These are phyloP conservation scores for Penicillium tannophilum DNA, from an alignment of 495 filamentous ascomycete genomes.

Conservation along the genomic window DNA sequence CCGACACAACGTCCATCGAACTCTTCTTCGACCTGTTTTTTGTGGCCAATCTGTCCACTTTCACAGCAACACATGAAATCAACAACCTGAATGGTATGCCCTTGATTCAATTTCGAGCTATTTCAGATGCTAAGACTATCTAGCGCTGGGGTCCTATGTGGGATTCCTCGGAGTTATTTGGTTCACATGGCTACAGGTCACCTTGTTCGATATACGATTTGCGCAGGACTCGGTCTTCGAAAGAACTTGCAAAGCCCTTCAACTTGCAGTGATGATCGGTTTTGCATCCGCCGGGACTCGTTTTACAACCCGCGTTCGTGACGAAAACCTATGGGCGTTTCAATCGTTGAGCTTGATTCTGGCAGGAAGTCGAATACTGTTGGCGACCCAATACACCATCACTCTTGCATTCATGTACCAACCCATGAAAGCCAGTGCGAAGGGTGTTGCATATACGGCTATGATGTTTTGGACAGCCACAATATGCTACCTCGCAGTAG, in stretches of 20 bases:
- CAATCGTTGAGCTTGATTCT: constrained; percentile 57
- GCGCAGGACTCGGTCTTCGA: constrained; percentile 67
- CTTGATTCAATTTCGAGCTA: constrained; percentile 8
- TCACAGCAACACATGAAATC: constrained; percentile 59
- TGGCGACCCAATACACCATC: constrained; percentile 60
- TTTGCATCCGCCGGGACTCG: constrained; percentile 63
- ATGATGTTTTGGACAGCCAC: constrained; percentile 43
- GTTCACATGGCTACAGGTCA: constrained; percentile 72
- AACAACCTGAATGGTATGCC: constrained; percentile 43
- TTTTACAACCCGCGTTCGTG: constrained; percentile 51
- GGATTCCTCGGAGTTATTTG: constrained; percentile 70
- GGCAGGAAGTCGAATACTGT: constrained; percentile 58
- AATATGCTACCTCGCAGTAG: constrained; percentile 53
- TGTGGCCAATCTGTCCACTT: constrained; percentile 67
- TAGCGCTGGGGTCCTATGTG: constrained; percentile 54
- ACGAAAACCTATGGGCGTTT: constrained; percentile 46
- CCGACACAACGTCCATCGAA: constrained; percentile 57
- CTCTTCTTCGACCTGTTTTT: constrained; percentile 74
- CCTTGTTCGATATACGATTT: constrained; percentile 70
- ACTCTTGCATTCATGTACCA: constrained; percentile 45
- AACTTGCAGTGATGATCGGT: constrained; percentile 64
- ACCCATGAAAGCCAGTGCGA: constrained; percentile 32
- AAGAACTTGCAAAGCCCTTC: constrained; percentile 61
- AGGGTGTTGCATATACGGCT: constrained; percentile 42
- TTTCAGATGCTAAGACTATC: not conserved